Evolutionary conservation across 345 rosid species (phyloP).

Genomic region (Populus davidiana): DNA sequence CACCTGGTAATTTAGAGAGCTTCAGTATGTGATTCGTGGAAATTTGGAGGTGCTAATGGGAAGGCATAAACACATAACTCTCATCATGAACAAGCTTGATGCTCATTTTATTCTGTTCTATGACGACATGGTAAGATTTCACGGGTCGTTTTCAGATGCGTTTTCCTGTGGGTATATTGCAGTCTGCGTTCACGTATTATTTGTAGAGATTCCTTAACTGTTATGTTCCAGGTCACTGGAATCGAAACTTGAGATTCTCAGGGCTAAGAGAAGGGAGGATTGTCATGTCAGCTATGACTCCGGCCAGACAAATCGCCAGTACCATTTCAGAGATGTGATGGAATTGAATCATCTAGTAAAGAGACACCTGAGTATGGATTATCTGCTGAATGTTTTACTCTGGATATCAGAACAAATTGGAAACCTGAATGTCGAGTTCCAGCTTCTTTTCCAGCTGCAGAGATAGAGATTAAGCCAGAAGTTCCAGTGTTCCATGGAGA

Average conservation of each 20-base stretch:
- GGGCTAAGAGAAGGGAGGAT: constrained; percentile 50
- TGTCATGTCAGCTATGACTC: constrained; percentile 46
- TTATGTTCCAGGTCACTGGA: constrained; percentile 57
- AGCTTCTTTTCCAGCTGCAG: constrained; percentile 34
- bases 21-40: neutral
- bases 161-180: neutral
- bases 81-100: neutral
- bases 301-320: constrained; percentile 56
- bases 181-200: neutral
- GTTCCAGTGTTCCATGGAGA: constrained; percentile 23
- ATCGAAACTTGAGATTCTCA: constrained; percentile 65
- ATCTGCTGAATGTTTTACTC: constrained; percentile 81
- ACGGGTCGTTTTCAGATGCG: neutral
- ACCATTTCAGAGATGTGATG: constrained; percentile 49
- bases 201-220: neutral
- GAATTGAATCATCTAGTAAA: constrained; percentile 57
- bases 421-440: constrained; percentile 40
- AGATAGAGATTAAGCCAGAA: constrained; percentile 37
- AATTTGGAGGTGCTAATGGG: neutral
- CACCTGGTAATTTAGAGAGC: neutral
- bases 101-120: neutral
- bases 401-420: constrained; percentile 54
- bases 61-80: neutral
- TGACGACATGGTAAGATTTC: neutral
- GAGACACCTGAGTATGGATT: constrained; percentile 59